Percentiles rank a stretch among this genome's conserved stretches.
Evolutionary conservation across 1,284 basidiomycete genomes (phyloP).

Genomic region (Apiotrichum montevideense): DNA sequence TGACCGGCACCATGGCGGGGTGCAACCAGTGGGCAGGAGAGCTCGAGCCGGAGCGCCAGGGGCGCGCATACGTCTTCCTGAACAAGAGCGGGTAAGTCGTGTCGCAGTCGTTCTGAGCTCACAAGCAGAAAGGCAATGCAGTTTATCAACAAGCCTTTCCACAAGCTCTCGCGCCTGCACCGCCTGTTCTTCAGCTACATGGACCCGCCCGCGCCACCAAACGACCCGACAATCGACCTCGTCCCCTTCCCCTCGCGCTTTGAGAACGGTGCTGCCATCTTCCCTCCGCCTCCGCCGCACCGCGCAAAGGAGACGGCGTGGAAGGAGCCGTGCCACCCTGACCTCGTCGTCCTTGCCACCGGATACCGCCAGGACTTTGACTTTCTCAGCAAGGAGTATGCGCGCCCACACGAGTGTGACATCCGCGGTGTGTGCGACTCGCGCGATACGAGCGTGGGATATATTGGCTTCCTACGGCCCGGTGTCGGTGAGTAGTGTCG

Average conservation of each 20-base stretch:
- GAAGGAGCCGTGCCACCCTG: constrained; percentile 32
- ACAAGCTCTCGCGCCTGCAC: constrained; percentile 49
- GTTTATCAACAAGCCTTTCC: constrained; percentile 58
- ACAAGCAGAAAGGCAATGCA: constrained; percentile 51
- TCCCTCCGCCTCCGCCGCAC: constrained; percentile 45
- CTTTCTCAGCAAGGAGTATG: constrained; percentile 51
- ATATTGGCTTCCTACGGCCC: constrained; percentile 60
- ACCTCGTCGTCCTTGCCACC: constrained; percentile 49
- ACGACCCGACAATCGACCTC: constrained; percentile 54
- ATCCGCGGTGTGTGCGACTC: constrained; percentile 53
- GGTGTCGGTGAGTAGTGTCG: constrained; percentile 52
- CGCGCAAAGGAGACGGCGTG: constrained; percentile 33
- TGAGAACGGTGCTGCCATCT: constrained; percentile 52
- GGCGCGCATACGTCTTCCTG: constrained; percentile 51
- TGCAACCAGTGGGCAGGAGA: constrained; percentile 66
- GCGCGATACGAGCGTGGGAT: constrained; percentile 54
- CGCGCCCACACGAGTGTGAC: constrained; percentile 53
- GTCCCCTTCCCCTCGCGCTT: constrained; percentile 58
- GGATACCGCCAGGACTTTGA: constrained; percentile 48
- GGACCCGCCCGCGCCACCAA: constrained; percentile 52
- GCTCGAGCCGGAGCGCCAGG: constrained; percentile 56
- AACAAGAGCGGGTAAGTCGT: constrained; percentile 37
- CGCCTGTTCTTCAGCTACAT: constrained; percentile 55
- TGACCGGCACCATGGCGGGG: constrained; percentile 59
- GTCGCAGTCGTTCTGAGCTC: not conserved